Base-by-base conservation (phyloP, 805 yeast genomes). In the Lipomyces orientalis region DNA sequence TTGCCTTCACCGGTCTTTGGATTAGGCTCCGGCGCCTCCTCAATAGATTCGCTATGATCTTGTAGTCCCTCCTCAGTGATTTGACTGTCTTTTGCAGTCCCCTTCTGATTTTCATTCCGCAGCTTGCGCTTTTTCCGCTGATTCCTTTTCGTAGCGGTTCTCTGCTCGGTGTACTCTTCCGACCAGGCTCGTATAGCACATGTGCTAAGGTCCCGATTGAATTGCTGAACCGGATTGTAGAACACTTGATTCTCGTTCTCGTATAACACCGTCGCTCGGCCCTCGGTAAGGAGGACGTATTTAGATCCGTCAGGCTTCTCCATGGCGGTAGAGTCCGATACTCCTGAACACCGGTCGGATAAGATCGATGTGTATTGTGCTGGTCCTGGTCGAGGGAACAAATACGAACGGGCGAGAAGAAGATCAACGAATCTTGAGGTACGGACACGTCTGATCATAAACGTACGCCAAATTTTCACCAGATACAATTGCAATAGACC, bases 201-300 rank as follows among this genome's bases (percentile, higher is more conserved):
- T 5, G 91, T 90, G 72, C 97, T 90, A 60, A 95, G 80, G 76
- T 95, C 99, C 74, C 99, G 85, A 78, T 95, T 95, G 80, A 93
- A 95, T 79, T 94, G 98, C 79, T 95, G 99, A 64, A 95, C 90
- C 9, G 97, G 98, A 77, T 95, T 95, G 79, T 95, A 95, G 76
- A 95, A 95, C 10, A 95, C 99, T 68, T 83, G 84, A 72, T 90
- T 93, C 60, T 88, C 88, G 74, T 90, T 89, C 3, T 97, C 94
- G 69, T 90, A 90, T 39, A 93, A 81, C 56, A 95, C 88, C 31
- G 88, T 85, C 14, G 98, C 98, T 64, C 84, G 81, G 1, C 99
- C 99, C 78, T 95, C 99, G 10, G 76, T 76, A 31, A 81, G 59
- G 6, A 61, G 46, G 9, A 64, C 54, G 29, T 63, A 66, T 39